Evolutionary conservation across 2,329 filamentous ascomycete genomes (phyloP).

Genomic region (Cercospora zeae-maydis): DNA sequence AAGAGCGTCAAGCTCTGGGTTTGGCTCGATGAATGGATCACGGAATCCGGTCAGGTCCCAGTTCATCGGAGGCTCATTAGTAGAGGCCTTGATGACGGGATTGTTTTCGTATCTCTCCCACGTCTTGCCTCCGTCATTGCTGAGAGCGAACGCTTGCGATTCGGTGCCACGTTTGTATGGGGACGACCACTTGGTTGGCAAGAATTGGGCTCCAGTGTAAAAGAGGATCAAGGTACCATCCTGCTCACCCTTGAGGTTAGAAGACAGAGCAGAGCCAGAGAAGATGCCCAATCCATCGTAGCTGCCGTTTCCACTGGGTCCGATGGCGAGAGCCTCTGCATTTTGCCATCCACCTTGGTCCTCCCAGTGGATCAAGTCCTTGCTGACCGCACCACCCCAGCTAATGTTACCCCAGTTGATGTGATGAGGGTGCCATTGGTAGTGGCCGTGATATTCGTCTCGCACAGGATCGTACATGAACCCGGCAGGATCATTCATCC

Average conservation of each 20-base stretch:
- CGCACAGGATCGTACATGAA: constrained; percentile 49
- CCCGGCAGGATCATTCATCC: constrained; percentile 52
- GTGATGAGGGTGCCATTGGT: constrained; percentile 51
- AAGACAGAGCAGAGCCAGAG: constrained; percentile 50
- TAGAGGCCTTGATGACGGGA: constrained; percentile 42
- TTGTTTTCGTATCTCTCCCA: constrained; percentile 48
- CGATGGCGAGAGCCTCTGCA: constrained; percentile 40
- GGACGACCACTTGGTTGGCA: constrained; percentile 47
- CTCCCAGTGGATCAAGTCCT: constrained; percentile 45
- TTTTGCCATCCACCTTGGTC: constrained; percentile 48
- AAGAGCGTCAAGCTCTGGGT: constrained; percentile 43
- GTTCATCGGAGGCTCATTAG: constrained; percentile 38
- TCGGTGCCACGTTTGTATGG: constrained; percentile 46
- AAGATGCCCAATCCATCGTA: constrained; percentile 55
- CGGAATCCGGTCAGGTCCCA: constrained; percentile 47
- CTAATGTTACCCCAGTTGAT: constrained; percentile 49
- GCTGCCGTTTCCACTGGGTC: constrained; percentile 40
- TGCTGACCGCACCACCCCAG: constrained; percentile 53
- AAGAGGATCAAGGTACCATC: constrained; percentile 47
- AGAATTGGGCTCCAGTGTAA: constrained; percentile 47
- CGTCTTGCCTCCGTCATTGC: constrained; percentile 46
- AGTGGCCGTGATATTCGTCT: constrained; percentile 52
- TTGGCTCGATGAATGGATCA: constrained; percentile 38
- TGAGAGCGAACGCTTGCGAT: constrained; percentile 44
- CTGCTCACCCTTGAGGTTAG: constrained; percentile 46